phyloP scores from a whole-genome alignment of 495 filamentous ascomycete species.

The Penicillium ochrochloron region DNA sequence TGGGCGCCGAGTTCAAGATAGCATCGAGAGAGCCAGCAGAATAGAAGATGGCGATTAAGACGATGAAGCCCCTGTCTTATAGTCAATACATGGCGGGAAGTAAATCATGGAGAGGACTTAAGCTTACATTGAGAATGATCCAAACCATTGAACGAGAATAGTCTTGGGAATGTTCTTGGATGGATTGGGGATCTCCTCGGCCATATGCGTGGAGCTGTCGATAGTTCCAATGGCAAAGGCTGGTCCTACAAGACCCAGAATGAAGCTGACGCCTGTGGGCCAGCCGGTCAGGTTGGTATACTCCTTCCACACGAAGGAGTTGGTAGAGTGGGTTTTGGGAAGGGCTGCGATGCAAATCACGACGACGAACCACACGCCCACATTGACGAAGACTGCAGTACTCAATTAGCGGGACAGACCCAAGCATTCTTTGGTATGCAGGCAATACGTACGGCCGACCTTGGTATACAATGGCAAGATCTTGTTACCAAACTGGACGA shows the following conservation, averaged over 20 bases:
- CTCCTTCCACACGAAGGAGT: conserved; percentile 15
- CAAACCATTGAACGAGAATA: conserved; percentile 43
- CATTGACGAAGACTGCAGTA: conserved; percentile 11
- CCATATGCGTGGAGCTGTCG: conserved; percentile 59
- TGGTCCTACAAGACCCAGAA: conserved; percentile 62
- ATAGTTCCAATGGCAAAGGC: conserved; percentile 68
- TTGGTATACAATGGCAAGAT: conserved; percentile 16
- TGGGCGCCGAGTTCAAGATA: conserved; percentile 12
- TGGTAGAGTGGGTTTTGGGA: conserved; percentile 16
- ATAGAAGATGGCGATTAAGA: conserved; percentile 33
- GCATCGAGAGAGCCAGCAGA: conserved; percentile 13
- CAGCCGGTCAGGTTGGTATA: conserved; percentile 58
- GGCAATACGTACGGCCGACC: conserved; percentile 10
- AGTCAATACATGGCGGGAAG: not conserved
- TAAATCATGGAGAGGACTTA: not conserved
- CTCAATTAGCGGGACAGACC: not conserved
- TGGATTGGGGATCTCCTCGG: conserved; percentile 64
- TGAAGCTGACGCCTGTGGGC: conserved; percentile 63
- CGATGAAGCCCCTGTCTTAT: conserved; percentile 48
- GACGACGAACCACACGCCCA: conserved; percentile 18
- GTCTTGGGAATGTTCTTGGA: conserved; percentile 64
- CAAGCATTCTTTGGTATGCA: not conserved
- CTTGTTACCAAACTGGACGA: conserved; percentile 19
- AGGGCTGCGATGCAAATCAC: conserved; percentile 11
- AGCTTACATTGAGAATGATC: conserved; percentile 25